Base-by-base conservation (phyloP, 1,284 basidiomycete species). In the Flammula alnicola region DNA sequence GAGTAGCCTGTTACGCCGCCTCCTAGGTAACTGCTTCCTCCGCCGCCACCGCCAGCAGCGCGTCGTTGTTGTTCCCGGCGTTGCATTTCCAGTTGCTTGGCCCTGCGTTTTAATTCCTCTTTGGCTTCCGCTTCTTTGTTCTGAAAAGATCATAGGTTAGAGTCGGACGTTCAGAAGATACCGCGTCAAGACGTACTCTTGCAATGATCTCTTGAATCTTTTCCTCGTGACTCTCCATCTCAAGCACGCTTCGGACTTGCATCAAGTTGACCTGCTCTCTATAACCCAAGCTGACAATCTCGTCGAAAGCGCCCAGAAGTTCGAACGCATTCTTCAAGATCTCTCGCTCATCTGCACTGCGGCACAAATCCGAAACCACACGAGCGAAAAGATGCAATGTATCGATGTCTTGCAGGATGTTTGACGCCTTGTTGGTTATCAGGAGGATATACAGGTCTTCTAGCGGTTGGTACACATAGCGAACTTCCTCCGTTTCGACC, bases 81-180 rank as follows among this genome's bases (percentile, higher is more conserved):
- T 68, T 99, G 97, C 86, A 98, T 92, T 70, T 99, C 97, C 60
- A 99, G 86, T 68, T 98, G 95, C 69, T 98, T 97, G 3, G 97
- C 96, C 32, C 96, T 88, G 44, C 97, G 86, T 71, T 98, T 99
- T 66, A 99, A 88, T 68, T 98, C 97, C 70, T 99, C 97, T 71
- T 99, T 99, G 3, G 97, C 97, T 67, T 99, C 97, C 17, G 94
- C 93, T 74, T 99, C 96, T 76, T 99, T 99, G 79, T 99, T 99
- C 86, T 94, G 23, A 26, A 44, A 44, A 10, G 9, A 48, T 26
- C 17, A 31, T 6, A 16, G 4, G 14, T 36, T 33, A 27, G 20
- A 11, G 12, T 26, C 1, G 27, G 10, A 6, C 12, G 5, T 12
- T 1, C 4, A 38, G 3, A 38, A 27, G 16, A 27, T 14, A n/a